phyloP scores from a whole-genome alignment of 768 basidiomycete genomes.

The Mycena metata region DNA sequence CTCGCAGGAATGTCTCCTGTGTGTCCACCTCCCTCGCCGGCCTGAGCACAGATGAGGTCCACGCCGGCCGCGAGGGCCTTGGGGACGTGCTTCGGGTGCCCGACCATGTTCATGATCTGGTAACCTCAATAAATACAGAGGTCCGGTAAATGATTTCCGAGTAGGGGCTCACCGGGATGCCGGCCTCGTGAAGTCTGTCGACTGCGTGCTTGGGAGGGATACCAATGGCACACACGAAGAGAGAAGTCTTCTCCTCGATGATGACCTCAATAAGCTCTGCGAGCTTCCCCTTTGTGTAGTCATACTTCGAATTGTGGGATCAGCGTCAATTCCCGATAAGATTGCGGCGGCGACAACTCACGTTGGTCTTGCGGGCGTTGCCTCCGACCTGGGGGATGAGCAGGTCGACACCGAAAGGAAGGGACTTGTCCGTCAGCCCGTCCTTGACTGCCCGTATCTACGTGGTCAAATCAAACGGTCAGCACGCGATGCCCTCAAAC shows the following conservation, averaged over 20 bases:
- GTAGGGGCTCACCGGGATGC: conserved; percentile 68
- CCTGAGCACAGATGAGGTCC: conserved; percentile 95
- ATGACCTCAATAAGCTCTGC: conserved; percentile 76
- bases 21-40: conserved; percentile 91
- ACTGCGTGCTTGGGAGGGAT: conserved; percentile 88
- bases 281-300: conserved; percentile 71
- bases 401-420: conserved; percentile 93
- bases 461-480: conserved; percentile 24
- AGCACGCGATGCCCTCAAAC: conserved; percentile 27
- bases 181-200: conserved; percentile 85
- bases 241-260: conserved; percentile 88
- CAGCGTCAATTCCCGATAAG: conserved; percentile 5
- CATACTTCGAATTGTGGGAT: conserved; percentile 62
- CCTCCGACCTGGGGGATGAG: conserved; percentile 92
- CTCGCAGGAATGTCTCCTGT: conserved; percentile 89
- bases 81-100: conserved; percentile 90
- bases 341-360: conserved; percentile 49
- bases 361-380: conserved; percentile 93
- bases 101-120: conserved; percentile 74
- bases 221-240: conserved; percentile 94
- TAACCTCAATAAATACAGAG: background rate
- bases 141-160: background rate
- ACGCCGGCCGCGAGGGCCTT: conserved; percentile 89
- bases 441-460: conserved; percentile 84
- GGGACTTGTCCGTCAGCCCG: conserved; percentile 78